Base-by-base conservation (phyloP, 192 early-diverging fungal species). In the Gigaspora rosea region DNA sequence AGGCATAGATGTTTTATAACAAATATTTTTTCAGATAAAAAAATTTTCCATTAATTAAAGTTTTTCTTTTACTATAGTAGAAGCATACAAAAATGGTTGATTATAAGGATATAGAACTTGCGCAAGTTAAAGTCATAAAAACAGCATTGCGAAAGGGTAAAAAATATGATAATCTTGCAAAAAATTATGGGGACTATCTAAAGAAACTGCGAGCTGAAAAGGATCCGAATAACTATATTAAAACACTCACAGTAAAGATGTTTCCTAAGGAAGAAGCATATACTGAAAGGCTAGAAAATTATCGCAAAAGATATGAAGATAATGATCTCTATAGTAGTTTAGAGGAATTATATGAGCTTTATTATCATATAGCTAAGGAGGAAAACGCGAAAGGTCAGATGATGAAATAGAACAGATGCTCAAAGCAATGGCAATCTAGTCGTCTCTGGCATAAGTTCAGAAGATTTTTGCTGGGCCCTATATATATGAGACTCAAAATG, bases 91-190 rank as follows among this genome's bases (percentile, higher is more conserved):
- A 59, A 41, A 66, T 66, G 64, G 36, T 41, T 46, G 36, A 66
- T 41, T 35, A 66, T 41, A 66, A 22, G 58, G 20, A 59, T 59
- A 59, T 54, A 54, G 51, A 54, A 54, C 10, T 18, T 27, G 58
- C n/a, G 8, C 58, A 61, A 61, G 8, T 61, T 22, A 27, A 61
- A 22, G 58, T 61, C 1, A 61, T 61, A 18, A 66, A 66, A 46
- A 66, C 64, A 9, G 64, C 64, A 41, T 66, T 66, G 36, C 64
- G 36, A 66, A 66, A 66, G 36, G 64, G 64, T 3, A 66, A 47
- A 66, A 66, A 46, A 41, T 66, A 66, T 66, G 64, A 66, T 66
- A 66, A 66, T 66, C 6, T 66, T 66, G 64, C 64, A 33, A 66
- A 66, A 66, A 66, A 66, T n/a, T 46, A 66, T 46, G 32, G 36